Percentiles rank a stretch among this genome's conserved stretches.
These are phyloP conservation scores for Monilinia vaccinii-corymbosi DNA, from an alignment of 2,329 filamentous ascomycete genomes.

Conservation along the genomic window DNA sequence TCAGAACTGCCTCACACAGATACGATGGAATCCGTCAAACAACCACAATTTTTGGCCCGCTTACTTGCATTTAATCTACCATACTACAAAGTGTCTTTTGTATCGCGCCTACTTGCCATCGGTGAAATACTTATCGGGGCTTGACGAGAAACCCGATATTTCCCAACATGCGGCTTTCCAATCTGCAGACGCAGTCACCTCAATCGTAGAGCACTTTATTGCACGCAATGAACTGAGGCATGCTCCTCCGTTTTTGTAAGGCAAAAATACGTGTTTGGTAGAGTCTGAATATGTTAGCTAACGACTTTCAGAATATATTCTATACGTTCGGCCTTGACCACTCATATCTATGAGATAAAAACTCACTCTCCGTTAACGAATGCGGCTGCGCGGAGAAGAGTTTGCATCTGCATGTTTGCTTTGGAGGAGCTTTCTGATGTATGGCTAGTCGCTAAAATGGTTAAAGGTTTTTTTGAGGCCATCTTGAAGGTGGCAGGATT, in stretches of 20 bases:
- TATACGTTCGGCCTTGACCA: conserved; percentile 90
- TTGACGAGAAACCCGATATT: conserved; percentile 71
- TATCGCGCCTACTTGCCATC: conserved; percentile 95
- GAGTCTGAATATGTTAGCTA: not conserved
- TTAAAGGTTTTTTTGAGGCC: conserved; percentile 89
- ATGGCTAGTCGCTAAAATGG: conserved; percentile 97
- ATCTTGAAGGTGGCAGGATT: conserved; percentile 46
- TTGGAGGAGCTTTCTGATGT: conserved; percentile 89
- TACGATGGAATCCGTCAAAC: conserved; percentile 83
- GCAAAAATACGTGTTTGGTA: not conserved
- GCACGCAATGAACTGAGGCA: conserved; percentile 75
- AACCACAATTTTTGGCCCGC: conserved; percentile 90
- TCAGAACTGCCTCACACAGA: conserved; percentile 85
- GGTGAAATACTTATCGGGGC: conserved; percentile 53
- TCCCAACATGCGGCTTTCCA: conserved; percentile 94
- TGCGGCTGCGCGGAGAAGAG: conserved; percentile 73
- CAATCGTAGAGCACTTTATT: conserved; percentile 82
- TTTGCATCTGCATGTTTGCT: conserved; percentile 83
- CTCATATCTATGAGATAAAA: conserved; percentile 97
- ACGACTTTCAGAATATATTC: conserved; percentile 77
- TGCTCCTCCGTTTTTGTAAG: conserved; percentile 65
- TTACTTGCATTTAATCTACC: conserved; percentile 87
- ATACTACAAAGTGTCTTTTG: conserved; percentile 87
- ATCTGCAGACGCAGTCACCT: conserved; percentile 90
- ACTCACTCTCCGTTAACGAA: conserved; percentile 83